phyloP scores from a whole-genome alignment of 345 rosid genomes.

The Limnanthes douglasii region DNA sequence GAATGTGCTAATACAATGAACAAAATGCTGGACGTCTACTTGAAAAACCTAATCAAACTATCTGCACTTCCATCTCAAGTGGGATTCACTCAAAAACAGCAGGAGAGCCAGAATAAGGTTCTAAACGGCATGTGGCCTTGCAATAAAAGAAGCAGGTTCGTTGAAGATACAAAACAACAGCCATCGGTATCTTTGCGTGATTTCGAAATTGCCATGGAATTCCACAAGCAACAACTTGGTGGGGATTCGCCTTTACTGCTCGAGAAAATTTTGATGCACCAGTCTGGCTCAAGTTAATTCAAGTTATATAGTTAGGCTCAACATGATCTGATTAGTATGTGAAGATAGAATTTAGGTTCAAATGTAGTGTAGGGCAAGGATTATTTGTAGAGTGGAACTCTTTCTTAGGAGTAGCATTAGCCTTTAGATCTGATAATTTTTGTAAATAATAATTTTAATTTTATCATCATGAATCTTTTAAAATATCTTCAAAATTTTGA shows the following conservation, averaged over 20 bases:
- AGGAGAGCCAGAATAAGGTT: constrained; percentile 35
- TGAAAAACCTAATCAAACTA: constrained; percentile 67
- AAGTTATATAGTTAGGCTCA: constrained; percentile 13
- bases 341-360: neutral
- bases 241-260: constrained; percentile 87
- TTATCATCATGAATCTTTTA: too few relatives aligned
- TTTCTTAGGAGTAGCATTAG: constrained; percentile 36
- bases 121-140: constrained; percentile 46
- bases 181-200: constrained; percentile 59
- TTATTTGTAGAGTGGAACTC: too few relatives aligned
- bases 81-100: constrained; percentile 27
- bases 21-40: constrained; percentile 53
- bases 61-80: constrained; percentile 38
- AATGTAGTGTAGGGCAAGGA: constrained; percentile 7
- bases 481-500: too few relatives aligned
- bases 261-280: constrained; percentile 56
- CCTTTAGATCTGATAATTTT: too few relatives aligned
- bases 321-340: constrained; percentile 4
- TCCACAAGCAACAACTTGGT: constrained; percentile 81
- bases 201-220: constrained; percentile 92
- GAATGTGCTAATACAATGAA: constrained; percentile 71
- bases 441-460: too few relatives aligned
- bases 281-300: constrained; percentile 34
- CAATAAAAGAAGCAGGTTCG: constrained; percentile 30
- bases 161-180: constrained; percentile 30